Evolutionary conservation across 2,329 filamentous ascomycete genomes (phyloP), one percentile per base, ranked within the genome.

Genomic region (Arthrobotrys iridis): DNA sequence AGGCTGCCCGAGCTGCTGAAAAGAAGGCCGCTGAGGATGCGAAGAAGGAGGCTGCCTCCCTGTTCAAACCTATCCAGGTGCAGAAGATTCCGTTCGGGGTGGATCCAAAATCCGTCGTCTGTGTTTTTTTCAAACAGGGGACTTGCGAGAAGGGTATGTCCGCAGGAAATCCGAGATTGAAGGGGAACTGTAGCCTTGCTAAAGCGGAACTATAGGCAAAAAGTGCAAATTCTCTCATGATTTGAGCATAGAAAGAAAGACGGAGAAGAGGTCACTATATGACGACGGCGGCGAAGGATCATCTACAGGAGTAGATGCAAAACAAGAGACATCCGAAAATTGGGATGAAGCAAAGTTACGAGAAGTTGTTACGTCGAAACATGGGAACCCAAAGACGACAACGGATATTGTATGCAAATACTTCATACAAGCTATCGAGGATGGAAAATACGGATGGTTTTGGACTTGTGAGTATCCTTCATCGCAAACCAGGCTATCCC

Each of bases 391-490:
- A 75, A 89, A 90, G 82, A 97, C 93, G 20, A 92, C 91, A 3
- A 99, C 95, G 50, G 95, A 99, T 82, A 99, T 98, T 84, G 95
- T 99, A 78, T 99, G 95, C 92, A 99, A 98, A 84, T 97, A 85
- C 86, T 99, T 99, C 82, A 95, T 98, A 82, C 90, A 93, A 79
- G 95, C 95, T 24, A 95, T 99, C 77, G 95, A 99, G 84, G 95
- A 99, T 81, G 92, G 93, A 80, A 99, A 98, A 84, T 99, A 99
- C 80, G 95, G 95, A 77, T 99, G 95, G 95, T 98, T 99, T 84
- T 99, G 95, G 95, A 87, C 89, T 73, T 99, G 95, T 87, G 76
- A 30, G 77, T 59, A 4, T 13, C 41, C 58, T 30, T 22, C 15
- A 45, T 22, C 35, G 10, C 22, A 35, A 43, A 41, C 35, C 52